Evolutionary conservation across 2,329 filamentous ascomycete species (phyloP), one percentile per base, ranked within the genome.

Genomic region (Ophiognomonia clavigignenti-juglandacearum): DNA sequence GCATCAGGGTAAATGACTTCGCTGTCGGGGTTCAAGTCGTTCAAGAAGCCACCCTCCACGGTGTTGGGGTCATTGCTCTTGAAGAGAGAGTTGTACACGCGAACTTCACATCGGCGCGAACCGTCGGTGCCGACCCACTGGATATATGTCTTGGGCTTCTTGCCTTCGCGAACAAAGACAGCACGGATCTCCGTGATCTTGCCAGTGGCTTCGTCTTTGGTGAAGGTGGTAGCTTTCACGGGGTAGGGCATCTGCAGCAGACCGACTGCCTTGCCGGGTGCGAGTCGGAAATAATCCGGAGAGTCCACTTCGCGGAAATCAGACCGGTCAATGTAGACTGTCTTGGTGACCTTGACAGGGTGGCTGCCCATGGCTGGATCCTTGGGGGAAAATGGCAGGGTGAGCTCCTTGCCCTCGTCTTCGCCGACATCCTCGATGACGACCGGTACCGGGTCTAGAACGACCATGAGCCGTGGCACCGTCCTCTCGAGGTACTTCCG

Each of bases 381-480:
- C 56, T 62, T 63, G 29, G 61, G 57, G 10, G 60, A 62, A 50
- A 95, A 96, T 0, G 90, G 88, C 7, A 88, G 71, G 3, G 80
- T 77, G 3, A 92, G 64, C 50, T 86, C 78, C 37, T 63, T 53
- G 6, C 63, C 66, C 24, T 87, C 80, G 43, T 86, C 74, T 45
- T 87, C 84, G 13, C 83, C 77, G 0, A 86, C 74, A 58, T 92
- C 86, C 55, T 93, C 86, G 50, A 96, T 89, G 24, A 88, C 73
- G 11, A 96, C 82, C 27, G 82, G 84, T 38, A 96, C 72, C 0
- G 92, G 92, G 55, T 96, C 89, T 18, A 96, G 77, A 2, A 97
- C 81, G 24, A 96, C 75, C 86, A 95, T 93, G 11, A 96, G 75
- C 22, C 92, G 83, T 2, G 92, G 91, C 0, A 96, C 90, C 0